A percentile compares a stretch with the other conserved stretches of the same genome.
Evolutionary conservation across 2,329 filamentous ascomycete genomes (phyloP).

Genomic region (Neospermospora avenae): DNA sequence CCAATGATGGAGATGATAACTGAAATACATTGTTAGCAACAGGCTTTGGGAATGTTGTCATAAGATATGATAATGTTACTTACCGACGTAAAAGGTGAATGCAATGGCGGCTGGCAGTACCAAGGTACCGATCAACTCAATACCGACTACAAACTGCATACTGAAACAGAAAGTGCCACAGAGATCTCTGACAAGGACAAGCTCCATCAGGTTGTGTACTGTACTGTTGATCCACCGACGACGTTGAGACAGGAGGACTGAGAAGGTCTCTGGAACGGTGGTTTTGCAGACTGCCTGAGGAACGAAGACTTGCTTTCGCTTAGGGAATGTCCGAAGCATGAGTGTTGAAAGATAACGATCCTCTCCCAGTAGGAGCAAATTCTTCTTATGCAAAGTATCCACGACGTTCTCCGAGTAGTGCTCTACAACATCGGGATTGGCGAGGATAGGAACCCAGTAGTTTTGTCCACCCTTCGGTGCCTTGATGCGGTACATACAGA

Average conservation of each 20-base stretch:
- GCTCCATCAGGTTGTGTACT: constrained; percentile 97
- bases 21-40: constrained; percentile 37
- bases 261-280: constrained; percentile 89
- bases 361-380: constrained; percentile 84
- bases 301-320: constrained; percentile 97
- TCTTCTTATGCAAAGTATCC: constrained; percentile 97
- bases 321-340: constrained; percentile 98
- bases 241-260: constrained; percentile 87
- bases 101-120: constrained; percentile 94
- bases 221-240: constrained; percentile 99
- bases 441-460: constrained; percentile 98
- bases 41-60: too few relatives aligned
- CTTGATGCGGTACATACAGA: constrained; percentile 99
- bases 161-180: constrained; percentile 99
- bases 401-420: constrained; percentile 99
- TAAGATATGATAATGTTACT: constrained; percentile 40
- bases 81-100: constrained; percentile 94
- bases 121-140: constrained; percentile 90
- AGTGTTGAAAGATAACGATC: constrained; percentile 94
- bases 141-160: constrained; percentile 98
- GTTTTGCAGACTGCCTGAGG: constrained; percentile 99
- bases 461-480: constrained; percentile 97
- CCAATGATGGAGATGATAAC: constrained; percentile 82
- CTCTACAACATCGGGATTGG: constrained; percentile 97
- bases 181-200: constrained; percentile 90